Evolutionary conservation across 2,329 filamentous ascomycete species (phyloP), one percentile per base, ranked within the genome.

Genomic region (Epicoccum nigrum): DNA sequence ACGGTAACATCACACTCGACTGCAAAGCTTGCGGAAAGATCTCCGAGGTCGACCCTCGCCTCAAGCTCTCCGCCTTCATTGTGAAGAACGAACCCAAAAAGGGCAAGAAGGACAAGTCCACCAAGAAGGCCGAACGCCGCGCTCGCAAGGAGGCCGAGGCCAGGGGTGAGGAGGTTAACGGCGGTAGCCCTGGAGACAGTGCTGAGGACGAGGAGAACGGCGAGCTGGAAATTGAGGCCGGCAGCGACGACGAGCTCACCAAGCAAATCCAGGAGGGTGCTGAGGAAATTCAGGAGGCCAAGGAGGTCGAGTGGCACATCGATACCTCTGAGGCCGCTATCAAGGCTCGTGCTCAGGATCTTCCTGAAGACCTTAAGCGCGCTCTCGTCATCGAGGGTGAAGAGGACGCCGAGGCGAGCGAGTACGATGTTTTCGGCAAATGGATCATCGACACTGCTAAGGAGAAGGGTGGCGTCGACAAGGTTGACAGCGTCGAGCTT

Each of bases 21-120:
- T 99, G 94, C 88, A 99, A 99, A 81, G 94, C 94, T 58, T 99
- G 94, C 73, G 94, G 94, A 72, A 89, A 96, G 77, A 92, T 91
- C 70, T 89, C 89, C 62, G 88, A 94, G 58, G 93, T 96, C 48
- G 93, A 97, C 69, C 82, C 92, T 62, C 91, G 92, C 71, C 86
- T 96, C 75, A 99, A 99, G 83, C 87, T 99, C 62, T 95, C 90
- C 76, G 90, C 90, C 58, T 99, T 96, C 82, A 97, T 99, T 74
- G 79, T 97, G 74, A 97, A 97, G 85, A 95, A 94, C 74, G 87
- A 91, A 75, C 88, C 90, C 66, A 96, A 96, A 81, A 91, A 91
- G 77, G 85, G 85, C 68, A 97, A 97, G 84, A 96, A 96, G 79
- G 91, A 97, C 82, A 97, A 96, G 83, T 88, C 91, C 48, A 90